These are phyloP conservation scores for Physcomitrellopsis africana DNA, from an alignment of 225 moss, liverwort and hornwort species.

Conservation along the genomic window DNA sequence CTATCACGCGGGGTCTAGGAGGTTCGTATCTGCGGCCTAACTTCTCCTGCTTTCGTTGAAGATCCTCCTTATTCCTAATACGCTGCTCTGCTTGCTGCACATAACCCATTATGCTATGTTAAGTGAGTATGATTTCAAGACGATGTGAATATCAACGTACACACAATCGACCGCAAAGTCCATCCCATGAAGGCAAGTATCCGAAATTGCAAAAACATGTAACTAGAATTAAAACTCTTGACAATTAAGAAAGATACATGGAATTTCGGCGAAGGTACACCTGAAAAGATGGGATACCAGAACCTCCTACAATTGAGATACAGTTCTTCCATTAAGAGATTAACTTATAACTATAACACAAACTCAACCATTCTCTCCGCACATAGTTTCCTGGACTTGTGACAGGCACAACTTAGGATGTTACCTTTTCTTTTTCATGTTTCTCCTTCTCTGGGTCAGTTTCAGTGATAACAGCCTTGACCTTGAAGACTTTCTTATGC, in stretches of 20 bases:
- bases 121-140: background rate
- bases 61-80: conserved; percentile 79
- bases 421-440: conserved; percentile 91
- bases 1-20: conserved; percentile 55
- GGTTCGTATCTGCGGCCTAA: conserved; percentile 56
- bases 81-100: conserved; percentile 61
- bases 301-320: too few relatives aligned
- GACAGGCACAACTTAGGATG: background rate
- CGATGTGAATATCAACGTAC: conserved; percentile 5
- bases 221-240: too few relatives aligned
- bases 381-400: conserved; percentile 11
- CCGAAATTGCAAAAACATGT: background rate
- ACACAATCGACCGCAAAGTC: conserved; percentile 15
- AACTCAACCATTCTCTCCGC: conserved; percentile 10
- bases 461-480: conserved; percentile 87
- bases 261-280: too few relatives aligned
- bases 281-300: too few relatives aligned
- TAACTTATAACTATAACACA: conserved; percentile 21
- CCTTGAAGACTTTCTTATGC: conserved; percentile 96
- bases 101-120: conserved; percentile 15
- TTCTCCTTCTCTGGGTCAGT: conserved; percentile 97
- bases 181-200: conserved; percentile 22
- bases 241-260: too few relatives aligned
- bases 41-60: conserved; percentile 86
- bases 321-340: background rate